Base-by-base conservation (phyloP, 108 stramenopile species). In the Nitzschia sp. region DNA sequence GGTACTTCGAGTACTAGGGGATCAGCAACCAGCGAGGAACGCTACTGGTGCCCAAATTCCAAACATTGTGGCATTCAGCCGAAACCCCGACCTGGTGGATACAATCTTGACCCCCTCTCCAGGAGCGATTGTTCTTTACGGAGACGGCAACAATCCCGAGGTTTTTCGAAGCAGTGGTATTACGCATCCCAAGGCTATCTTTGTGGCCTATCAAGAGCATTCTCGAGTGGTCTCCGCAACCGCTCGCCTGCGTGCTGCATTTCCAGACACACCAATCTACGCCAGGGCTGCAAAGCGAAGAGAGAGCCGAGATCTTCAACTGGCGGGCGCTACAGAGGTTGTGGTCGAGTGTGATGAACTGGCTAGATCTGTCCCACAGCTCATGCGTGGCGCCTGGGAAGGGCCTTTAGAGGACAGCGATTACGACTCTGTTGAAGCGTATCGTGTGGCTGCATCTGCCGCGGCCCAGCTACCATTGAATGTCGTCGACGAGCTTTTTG, bases 261-360 rank as follows among this genome's bases (percentile, higher is more conserved):
- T 81, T 46, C 38, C 58, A 2, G 70, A 83, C 35, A 59, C 85
- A 26, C 77, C 82, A 50, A 90, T 86, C 34, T 85, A 65, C 53
- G 63, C 82, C 8, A 68, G 85, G 17, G 85, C 80, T 13, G 66
- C 64, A 46, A 74, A 66, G 19, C 45, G 85, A 50, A 11, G 45
- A 52, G 84, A 85, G 32, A 79, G 80, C 5, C 36, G 65, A n/a
- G 63, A 71, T 26, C 67, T 88, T 3, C 57, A 77, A 35, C 47
- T 61, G 21, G 76, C 75, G 27, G 85, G 87, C 16, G 84, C 85
- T 11, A 84, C 82, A 1, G 80, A 84, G 48, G 80, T 79, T 21
- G 68, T 88, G 45, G 81, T 85, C 0, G 86, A 88, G 45, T 73
- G 57, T 23, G 84, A 88, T 65, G 86, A 88, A 45, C 47, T 87